Evolutionary conservation across 768 basidiomycete species (phyloP).

Genomic region (Lentinula guzmanii): DNA sequence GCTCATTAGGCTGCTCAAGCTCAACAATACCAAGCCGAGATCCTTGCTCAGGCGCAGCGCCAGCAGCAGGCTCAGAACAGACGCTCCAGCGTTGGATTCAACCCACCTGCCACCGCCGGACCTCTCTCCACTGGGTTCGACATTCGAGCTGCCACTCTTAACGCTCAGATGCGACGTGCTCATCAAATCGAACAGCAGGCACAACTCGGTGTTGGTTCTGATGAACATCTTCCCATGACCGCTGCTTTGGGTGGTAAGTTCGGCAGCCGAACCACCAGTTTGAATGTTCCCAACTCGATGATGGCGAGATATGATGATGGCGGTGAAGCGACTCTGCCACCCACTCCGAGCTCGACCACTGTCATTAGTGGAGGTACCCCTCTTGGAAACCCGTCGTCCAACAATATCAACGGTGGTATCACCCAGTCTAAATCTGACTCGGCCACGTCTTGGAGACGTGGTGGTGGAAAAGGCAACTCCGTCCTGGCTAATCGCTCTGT

Average conservation of each 20-base stretch:
- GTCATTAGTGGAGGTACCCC: conserved; percentile 69
- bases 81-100: conserved; percentile 41
- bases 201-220: conserved; percentile 45
- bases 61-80: conserved; percentile 37
- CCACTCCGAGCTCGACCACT: conserved; percentile 58
- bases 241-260: conserved; percentile 74
- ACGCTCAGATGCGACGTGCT: conserved; percentile 58
- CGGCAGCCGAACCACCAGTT: conserved; percentile 51
- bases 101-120: conserved; percentile 68
- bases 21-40: conserved; percentile 71
- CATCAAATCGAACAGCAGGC: conserved; percentile 63
- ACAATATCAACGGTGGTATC: conserved; percentile 23
- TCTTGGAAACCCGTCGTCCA: conserved; percentile 50
- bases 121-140: conserved; percentile 62
- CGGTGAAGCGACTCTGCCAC: conserved; percentile 39
- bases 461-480: conserved; percentile 56
- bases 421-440: conserved; percentile 77
- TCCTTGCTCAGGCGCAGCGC: conserved; percentile 56
- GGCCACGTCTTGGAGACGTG: conserved; percentile 77
- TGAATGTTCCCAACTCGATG: conserved; percentile 22
- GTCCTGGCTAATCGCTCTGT: conserved; percentile 60
- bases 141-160: conserved; percentile 47
- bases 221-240: conserved; percentile 75
- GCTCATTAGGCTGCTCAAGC: conserved; percentile 53
- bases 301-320: conserved; percentile 28